phyloP scores from a whole-genome alignment of 495 filamentous ascomycete species.

The Talaromyces nanjingensis region DNA sequence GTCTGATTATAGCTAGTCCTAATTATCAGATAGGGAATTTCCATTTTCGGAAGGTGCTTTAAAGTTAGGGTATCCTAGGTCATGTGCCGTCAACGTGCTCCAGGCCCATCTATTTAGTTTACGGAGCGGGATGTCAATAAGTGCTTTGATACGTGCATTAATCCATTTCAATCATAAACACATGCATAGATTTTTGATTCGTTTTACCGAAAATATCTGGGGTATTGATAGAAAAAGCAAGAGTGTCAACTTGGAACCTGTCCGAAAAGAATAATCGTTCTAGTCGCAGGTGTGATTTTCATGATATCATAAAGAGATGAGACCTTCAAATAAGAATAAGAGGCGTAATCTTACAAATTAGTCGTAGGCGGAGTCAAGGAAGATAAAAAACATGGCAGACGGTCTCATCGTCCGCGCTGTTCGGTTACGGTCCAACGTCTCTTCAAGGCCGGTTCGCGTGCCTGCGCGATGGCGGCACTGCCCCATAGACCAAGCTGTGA shows the following conservation, averaged over 20 bases:
- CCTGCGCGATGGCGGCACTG: slow-evolving; percentile 26
- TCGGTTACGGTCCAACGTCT: slow-evolving; percentile 42
- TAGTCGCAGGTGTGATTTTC: background rate
- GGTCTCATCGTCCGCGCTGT: slow-evolving; percentile 13
- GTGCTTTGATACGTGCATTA: background rate
- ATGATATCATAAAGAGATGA: background rate
- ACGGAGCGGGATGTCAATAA: background rate
- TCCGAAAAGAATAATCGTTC: background rate
- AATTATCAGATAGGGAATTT: background rate
- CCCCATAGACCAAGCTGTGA: slow-evolving; percentile 41
- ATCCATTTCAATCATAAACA: background rate
- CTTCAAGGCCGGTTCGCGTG: slow-evolving; percentile 23
- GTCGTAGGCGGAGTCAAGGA: background rate
- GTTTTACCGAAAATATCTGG: background rate
- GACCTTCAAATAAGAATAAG: background rate
- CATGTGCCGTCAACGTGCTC: background rate
- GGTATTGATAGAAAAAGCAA: background rate
- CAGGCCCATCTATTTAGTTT: no score
- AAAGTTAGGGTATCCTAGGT: background rate
- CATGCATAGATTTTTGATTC: background rate
- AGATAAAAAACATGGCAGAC: background rate
- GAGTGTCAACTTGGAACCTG: background rate
- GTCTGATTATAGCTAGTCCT: background rate
- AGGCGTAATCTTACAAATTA: background rate
- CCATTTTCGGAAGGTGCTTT: background rate